phyloP scores from a whole-genome alignment of 2,329 filamentous ascomycete species.

The Trichothecium roseum region DNA sequence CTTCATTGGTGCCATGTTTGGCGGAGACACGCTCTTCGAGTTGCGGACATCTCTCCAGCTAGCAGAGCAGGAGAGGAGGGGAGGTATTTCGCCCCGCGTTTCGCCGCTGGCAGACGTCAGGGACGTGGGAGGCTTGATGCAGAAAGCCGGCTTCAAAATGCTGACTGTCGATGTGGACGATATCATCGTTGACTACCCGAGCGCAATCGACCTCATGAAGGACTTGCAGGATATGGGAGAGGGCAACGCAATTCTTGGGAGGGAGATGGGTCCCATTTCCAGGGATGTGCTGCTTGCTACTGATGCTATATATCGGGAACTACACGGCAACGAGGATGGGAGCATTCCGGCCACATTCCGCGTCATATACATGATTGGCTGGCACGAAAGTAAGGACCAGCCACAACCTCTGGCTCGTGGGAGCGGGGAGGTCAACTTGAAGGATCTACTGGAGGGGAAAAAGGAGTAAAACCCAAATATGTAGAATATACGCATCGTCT shows the following conservation, averaged over 20 bases:
- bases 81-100: conserved; percentile 85
- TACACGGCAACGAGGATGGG: conserved; percentile 75
- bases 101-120: conserved; percentile 86
- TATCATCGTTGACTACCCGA: conserved; percentile 88
- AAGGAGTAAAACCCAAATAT: conserved; percentile 1
- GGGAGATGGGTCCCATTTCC: conserved; percentile 67
- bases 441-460: conserved; percentile 52
- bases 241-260: conserved; percentile 76
- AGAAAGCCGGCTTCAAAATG: conserved; percentile 85
- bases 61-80: conserved; percentile 78
- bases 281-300: conserved; percentile 79
- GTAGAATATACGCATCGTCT: neutral
- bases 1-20: conserved; percentile 93
- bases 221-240: conserved; percentile 97
- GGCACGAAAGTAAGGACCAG: conserved; percentile 78
- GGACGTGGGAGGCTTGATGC: conserved; percentile 80
- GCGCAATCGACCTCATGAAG: conserved; percentile 81
- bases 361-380: conserved; percentile 97
- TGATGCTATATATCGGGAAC: conserved; percentile 76
- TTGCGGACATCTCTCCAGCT: conserved; percentile 87
- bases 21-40: conserved; percentile 89
- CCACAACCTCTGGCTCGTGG: conserved; percentile 71
- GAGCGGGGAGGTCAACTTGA: conserved; percentile 78
- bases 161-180: conserved; percentile 96
- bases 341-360: conserved; percentile 83